Evolutionary conservation across 306 rosid genomes (phyloP), one percentile per base, ranked within the genome.

Genomic region (Malus sylvestris): DNA sequence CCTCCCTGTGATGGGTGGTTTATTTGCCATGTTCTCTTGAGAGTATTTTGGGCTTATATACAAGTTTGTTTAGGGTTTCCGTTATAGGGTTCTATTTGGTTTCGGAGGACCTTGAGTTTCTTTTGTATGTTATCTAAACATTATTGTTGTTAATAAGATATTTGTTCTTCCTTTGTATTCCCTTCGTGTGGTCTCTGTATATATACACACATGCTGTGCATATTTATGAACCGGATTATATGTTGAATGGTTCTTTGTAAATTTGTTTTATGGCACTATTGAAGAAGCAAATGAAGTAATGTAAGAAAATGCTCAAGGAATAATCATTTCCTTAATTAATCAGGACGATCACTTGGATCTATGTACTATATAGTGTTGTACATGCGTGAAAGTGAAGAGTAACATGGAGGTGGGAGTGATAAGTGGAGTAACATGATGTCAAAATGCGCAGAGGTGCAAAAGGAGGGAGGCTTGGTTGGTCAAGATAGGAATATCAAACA

Each of bases 41-140:
- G 27, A 62, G 44, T 67, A 1, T 23, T 38, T 76, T 22, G 2
- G 29, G 8, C 10, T 14, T 35, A 14, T 57, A 4, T 68, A 4
- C 23, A 59, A 29, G 75, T 69, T 77, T 77, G 81, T 58, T 23
- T 72, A 22, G 16, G 53, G 25, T 23, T 58, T 33, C 20, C 52
- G 53, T 49, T 49, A 6, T 49, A 49, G 7, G 53, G 53, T 49
- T 49, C 19, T 49, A 7, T 49, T 16, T 49, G 19, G 15, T 49
- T 5, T 49, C 3, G 8, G 18, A 49, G 55, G 55, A 49, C 55
- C 38, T 61, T 27, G 13, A 12, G 2, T 61, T 25, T 27, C 16
- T 6, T 27, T 61, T 19, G 59, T 9, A 18, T 73, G 69, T 73
- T 29, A 73, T 61, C 18, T 73, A 42, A 27, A 60, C 68, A 60